These are phyloP conservation scores for Yamadazyma conglobata DNA, from an alignment of 1,139 yeast species.

Conservation along the genomic window DNA sequence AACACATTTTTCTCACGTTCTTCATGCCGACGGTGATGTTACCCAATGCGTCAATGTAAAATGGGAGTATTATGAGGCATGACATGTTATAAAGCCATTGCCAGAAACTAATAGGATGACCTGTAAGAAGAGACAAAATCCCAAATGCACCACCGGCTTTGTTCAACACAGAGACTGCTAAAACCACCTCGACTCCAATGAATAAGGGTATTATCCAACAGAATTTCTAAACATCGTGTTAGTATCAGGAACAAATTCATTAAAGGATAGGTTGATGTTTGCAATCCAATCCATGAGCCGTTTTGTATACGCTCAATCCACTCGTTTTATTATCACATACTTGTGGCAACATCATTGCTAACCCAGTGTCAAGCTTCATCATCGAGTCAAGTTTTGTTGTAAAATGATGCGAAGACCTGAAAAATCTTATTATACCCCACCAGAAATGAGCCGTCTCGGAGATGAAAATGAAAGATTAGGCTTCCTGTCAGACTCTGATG, in stretches of 20 bases:
- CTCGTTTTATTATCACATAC: conserved; percentile 6
- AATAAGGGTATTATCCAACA: conserved; percentile 69
- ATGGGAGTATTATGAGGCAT: conserved; percentile 62
- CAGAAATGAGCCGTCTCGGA: conserved; percentile 1
- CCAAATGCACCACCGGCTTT: conserved; percentile 92
- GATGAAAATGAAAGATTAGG: conserved; percentile 1
- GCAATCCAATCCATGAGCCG: too few relatives aligned
- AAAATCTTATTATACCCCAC: conserved; percentile 1
- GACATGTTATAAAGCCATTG: conserved; percentile 80
- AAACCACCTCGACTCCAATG: conserved; percentile 79
- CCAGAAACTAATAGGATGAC: conserved; percentile 78
- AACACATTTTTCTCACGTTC: conserved; percentile 47
- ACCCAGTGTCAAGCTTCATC: conserved; percentile 3
- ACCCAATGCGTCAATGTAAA: conserved; percentile 60
- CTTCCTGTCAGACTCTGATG: conserved; percentile 3
- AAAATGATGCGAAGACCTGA: conserved; percentile 4
- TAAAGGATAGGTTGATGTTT: too few relatives aligned
- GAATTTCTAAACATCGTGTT: conserved; percentile 41
- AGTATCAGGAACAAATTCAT: conserved; percentile 2
- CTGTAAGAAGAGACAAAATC: conserved; percentile 78
- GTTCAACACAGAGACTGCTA: conserved; percentile 78
- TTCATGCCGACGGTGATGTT: conserved; percentile 30
- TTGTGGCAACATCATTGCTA: conserved; percentile 10
- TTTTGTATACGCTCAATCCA: too few relatives aligned
- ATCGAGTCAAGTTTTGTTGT: not conserved